A percentile compares a stretch with the other conserved stretches of the same genome.
phyloP scores from a whole-genome alignment of 805 yeast species.

The Candida vartiovaarae region DNA sequence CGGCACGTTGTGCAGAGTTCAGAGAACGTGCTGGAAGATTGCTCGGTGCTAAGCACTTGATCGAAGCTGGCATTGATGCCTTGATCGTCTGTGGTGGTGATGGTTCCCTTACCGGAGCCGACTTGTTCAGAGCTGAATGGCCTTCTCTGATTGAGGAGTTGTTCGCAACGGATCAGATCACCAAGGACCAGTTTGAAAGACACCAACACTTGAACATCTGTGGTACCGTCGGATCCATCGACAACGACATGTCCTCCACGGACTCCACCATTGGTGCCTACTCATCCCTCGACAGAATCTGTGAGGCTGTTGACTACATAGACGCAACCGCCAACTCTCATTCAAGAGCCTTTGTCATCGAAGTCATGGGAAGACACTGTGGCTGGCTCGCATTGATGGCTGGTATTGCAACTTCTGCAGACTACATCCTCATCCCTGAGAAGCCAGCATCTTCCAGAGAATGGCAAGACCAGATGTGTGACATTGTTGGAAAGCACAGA shows the following conservation, averaged over 20 bases:
- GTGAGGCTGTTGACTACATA: conserved; percentile 70
- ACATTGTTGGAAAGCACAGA: conserved; percentile 58
- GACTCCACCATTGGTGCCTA: conserved; percentile 79
- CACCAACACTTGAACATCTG: conserved; percentile 58
- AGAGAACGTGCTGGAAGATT: conserved; percentile 61
- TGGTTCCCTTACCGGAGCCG: conserved; percentile 80
- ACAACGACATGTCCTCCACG: conserved; percentile 79
- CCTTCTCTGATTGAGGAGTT: conserved; percentile 61
- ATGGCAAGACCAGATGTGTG: conserved; percentile 65
- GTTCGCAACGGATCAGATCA: conserved; percentile 35
- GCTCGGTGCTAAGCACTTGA: conserved; percentile 56
- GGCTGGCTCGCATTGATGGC: conserved; percentile 85
- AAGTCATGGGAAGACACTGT: conserved; percentile 87
- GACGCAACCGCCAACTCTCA: conserved; percentile 83
- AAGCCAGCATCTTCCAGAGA: conserved; percentile 55
- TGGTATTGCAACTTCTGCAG: conserved; percentile 76
- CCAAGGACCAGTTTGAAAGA: conserved; percentile 38
- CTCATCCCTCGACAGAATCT: conserved; percentile 69
- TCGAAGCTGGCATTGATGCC: conserved; percentile 68
- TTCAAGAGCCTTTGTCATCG: conserved; percentile 76
- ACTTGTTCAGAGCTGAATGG: conserved; percentile 71
- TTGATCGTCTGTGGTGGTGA: conserved; percentile 80
- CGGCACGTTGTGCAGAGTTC: conserved; percentile 67
- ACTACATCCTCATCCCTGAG: conserved; percentile 75
- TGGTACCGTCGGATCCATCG: conserved; percentile 79